A percentile compares a stretch with the other conserved stretches of the same genome.
These are phyloP conservation scores for Mortierella hygrophila DNA, from an alignment of 192 early-diverging fungal genomes.

Conservation along the genomic window DNA sequence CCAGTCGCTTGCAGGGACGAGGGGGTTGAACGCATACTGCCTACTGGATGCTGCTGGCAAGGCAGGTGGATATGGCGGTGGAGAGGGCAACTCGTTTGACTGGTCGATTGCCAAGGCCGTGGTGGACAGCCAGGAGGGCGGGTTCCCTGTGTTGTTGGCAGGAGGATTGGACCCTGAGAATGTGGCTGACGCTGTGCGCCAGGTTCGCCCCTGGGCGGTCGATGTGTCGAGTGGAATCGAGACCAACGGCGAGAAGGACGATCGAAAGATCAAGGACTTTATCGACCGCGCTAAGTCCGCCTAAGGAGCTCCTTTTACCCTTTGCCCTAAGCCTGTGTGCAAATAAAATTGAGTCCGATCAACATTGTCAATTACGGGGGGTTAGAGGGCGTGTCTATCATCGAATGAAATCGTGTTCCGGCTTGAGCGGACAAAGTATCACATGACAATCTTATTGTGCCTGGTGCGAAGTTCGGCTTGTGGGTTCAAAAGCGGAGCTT, in stretches of 20 bases:
- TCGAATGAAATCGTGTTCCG: conserved; percentile 30
- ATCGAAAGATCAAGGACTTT: conserved; percentile 80
- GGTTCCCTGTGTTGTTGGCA: conserved; percentile 86
- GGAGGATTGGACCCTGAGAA: conserved; percentile 92
- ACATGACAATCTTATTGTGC: conserved; percentile 18
- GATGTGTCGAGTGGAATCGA: conserved; percentile 97
- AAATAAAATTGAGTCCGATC: neutral
- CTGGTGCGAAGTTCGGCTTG: neutral
- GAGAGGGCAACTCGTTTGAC: conserved; percentile 86
- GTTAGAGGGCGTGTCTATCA: neutral
- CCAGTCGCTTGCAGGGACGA: conserved; percentile 54
- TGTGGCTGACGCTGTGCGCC: conserved; percentile 77
- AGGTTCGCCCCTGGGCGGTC: conserved; percentile 84
- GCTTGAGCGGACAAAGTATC: neutral
- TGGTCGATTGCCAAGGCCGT: conserved; percentile 79
- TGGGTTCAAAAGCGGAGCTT: neutral
- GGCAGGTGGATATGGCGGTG: conserved; percentile 74
- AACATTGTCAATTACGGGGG: neutral
- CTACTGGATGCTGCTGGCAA: conserved; percentile 78
- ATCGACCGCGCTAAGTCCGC: conserved; percentile 71
- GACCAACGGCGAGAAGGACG: conserved; percentile 84
- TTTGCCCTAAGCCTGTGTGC: neutral
- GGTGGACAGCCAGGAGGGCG: conserved; percentile 51
- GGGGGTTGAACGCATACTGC: conserved; percentile 64
- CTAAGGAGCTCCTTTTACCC: neutral